Evolutionary conservation across 495 filamentous ascomycete species (phyloP).

Genomic region (Talaromyces borbonicus): DNA sequence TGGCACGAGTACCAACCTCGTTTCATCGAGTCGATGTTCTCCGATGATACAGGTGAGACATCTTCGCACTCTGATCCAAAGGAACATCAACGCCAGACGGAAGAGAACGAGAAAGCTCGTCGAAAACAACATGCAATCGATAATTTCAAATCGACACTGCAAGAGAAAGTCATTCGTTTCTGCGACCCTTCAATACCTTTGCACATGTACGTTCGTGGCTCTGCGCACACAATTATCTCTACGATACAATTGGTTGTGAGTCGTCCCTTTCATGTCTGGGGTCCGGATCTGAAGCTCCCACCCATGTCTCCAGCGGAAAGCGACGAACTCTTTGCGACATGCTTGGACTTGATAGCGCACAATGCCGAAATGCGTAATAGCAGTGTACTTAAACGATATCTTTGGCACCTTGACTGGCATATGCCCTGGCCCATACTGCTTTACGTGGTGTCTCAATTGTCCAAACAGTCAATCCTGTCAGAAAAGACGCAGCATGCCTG

Average conservation of each 20-base stretch:
- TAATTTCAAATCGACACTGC: neutral
- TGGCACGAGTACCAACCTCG: neutral
- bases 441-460: neutral
- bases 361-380: neutral
- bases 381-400: neutral
- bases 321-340: neutral
- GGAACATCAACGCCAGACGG: neutral
- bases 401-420: conserved; percentile 4
- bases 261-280: neutral
- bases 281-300: neutral
- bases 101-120: neutral
- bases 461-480: neutral
- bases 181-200: conserved; percentile 1
- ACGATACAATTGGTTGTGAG: neutral
- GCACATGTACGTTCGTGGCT: neutral
- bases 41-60: neutral
- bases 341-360: neutral
- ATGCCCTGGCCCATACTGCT: conserved; percentile 1
- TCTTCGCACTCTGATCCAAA: neutral
- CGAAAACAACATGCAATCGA: neutral
- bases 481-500: neutral
- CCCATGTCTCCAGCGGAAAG: neutral
- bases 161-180: neutral
- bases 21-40: neutral
- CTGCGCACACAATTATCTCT: neutral